Conservation (phyloP, 2,329 filamentous ascomycete species). For the Elsinoe fawcettii region DNA sequence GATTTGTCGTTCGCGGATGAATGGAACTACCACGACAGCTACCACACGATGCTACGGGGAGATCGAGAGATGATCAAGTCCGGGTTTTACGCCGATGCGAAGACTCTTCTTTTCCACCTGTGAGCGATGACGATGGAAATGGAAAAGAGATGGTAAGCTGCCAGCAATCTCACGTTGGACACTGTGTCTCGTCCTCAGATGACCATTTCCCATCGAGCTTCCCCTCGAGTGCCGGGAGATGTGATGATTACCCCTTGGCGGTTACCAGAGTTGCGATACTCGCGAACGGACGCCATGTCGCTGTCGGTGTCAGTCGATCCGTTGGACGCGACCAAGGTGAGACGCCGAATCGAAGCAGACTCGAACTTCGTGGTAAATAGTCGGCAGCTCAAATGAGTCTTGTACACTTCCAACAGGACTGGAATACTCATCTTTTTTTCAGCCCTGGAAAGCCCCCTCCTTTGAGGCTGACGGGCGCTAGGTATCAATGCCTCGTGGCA, state of each 20-base stretch:
- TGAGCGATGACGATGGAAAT: background rate
- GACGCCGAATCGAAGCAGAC: conserved; percentile 10
- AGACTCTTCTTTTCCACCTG: background rate
- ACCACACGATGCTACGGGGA: background rate
- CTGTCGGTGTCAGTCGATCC: conserved; percentile 11
- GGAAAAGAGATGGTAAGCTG: background rate
- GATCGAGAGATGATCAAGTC: conserved; percentile 1
- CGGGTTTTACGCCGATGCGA: background rate
- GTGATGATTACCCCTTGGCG: conserved; percentile 14
- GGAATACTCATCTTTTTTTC: background rate
- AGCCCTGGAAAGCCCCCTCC: conserved; percentile 1
- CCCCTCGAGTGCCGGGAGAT: background rate
- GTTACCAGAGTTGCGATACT: conserved; percentile 5
- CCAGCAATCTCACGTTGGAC: background rate
- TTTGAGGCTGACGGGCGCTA: conserved; percentile 8
- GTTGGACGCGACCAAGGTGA: background rate
- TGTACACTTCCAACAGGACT: background rate
- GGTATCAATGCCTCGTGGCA: conserved; percentile 4
- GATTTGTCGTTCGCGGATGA: background rate
- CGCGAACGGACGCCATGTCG: conserved; percentile 11
- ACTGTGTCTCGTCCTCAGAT: background rate
- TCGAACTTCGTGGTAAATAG: background rate
- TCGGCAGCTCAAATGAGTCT: background rate
- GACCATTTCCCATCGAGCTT: background rate
- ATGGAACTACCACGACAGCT: background rate